A percentile compares a stretch with the other conserved stretches of the same genome.
Evolutionary conservation across 108 stramenopile genomes (phyloP).

Genomic region (Stephanodiscus triporus): DNA sequence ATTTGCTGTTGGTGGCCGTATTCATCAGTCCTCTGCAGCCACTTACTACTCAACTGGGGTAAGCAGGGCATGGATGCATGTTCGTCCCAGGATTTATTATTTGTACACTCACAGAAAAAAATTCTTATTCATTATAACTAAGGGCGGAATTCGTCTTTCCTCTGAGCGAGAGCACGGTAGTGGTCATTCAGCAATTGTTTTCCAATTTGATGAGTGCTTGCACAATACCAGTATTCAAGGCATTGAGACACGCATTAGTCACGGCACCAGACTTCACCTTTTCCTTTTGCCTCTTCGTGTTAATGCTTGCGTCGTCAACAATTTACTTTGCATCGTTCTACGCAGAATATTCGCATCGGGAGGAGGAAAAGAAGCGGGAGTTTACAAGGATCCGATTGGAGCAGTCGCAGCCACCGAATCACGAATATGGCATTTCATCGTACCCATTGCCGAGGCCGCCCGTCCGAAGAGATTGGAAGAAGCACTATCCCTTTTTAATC

Average conservation of each 20-base stretch:
- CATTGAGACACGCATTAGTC: constrained; percentile 60
- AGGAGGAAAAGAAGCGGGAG: neutral
- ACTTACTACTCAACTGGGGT: constrained; percentile 59
- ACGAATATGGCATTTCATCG: neutral
- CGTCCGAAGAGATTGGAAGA: neutral
- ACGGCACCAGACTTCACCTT: constrained; percentile 63
- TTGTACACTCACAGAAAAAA: neutral
- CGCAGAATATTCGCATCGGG: neutral
- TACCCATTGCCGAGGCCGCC: neutral
- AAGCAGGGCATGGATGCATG: neutral
- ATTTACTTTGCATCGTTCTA: constrained; percentile 85
- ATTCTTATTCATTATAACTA: neutral
- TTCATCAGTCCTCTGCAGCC: constrained; percentile 79
- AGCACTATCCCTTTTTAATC: constrained; percentile 6
- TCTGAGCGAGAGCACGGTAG: constrained; percentile 73
- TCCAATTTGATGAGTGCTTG: constrained; percentile 76
- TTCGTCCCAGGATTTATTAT: neutral
- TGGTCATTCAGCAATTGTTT: constrained; percentile 82
- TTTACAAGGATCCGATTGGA: neutral
- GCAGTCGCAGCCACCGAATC: neutral
- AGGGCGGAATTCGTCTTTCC: constrained; percentile 77
- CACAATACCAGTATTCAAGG: constrained; percentile 79
- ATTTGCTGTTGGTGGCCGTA: constrained; percentile 68
- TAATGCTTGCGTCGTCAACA: constrained; percentile 42
- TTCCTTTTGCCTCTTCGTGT: constrained; percentile 74